These are phyloP conservation scores for Aechmea fasciata DNA, from an alignment of 176 grass and related monocot genomes.

Conservation along the genomic window DNA sequence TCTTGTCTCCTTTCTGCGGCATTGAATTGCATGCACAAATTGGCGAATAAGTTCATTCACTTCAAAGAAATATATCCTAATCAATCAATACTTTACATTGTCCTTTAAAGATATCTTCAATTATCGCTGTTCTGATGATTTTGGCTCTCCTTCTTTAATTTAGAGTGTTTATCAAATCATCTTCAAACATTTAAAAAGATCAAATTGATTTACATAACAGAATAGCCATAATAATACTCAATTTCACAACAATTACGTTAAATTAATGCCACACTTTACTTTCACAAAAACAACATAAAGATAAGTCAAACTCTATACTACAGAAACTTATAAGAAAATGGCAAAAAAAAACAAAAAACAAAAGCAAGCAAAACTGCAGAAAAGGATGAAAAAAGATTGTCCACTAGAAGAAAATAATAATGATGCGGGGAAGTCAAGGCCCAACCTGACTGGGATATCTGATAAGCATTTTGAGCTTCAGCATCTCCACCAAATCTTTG, in stretches of 20 bases:
- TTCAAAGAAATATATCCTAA: not conserved
- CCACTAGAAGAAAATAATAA: not conserved
- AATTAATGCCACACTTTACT: too few relatives aligned
- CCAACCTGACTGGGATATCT: constrained; percentile 43
- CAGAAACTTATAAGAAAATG: too few relatives aligned
- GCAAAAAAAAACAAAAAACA: not conserved
- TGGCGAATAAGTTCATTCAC: not conserved
- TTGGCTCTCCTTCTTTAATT: too few relatives aligned
- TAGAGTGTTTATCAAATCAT: too few relatives aligned
- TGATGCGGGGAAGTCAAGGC: constrained; percentile 5
- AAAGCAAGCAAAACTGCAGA: not conserved
- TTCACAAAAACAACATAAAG: too few relatives aligned
- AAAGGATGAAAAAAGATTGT: not conserved
- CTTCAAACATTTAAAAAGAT: too few relatives aligned
- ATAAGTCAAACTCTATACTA: too few relatives aligned
- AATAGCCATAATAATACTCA: too few relatives aligned
- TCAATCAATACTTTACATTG: not conserved
- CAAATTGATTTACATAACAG: too few relatives aligned
- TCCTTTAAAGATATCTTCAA: not conserved
- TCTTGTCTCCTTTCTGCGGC: constrained; percentile 35
- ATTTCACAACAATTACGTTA: too few relatives aligned
- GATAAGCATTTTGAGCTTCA: constrained; percentile 22
- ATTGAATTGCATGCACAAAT: not conserved
- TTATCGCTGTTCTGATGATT: too few relatives aligned
- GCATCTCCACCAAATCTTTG: constrained; percentile 35